Percentiles rank a stretch among this genome's conserved stretches.
Evolutionary conservation across 1,139 yeast genomes (phyloP).

Genomic region (Hansenula sp.): DNA sequence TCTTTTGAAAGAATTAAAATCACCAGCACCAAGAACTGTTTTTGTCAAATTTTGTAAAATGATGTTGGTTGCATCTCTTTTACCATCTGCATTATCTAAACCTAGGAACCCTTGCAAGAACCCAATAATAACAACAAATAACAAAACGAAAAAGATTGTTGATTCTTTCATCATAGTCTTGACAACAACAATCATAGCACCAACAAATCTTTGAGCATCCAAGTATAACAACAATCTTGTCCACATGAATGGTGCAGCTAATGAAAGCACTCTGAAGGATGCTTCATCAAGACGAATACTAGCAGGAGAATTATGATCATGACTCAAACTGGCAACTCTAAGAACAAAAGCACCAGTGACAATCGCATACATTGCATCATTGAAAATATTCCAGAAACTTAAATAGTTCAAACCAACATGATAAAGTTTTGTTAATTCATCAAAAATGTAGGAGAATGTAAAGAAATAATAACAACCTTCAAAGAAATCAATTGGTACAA

Average conservation of each 20-base stretch:
- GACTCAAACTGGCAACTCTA: constrained; percentile 46
- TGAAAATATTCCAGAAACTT: constrained; percentile 79
- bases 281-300: constrained; percentile 47
- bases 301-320: constrained; percentile 26
- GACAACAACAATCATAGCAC: constrained; percentile 82
- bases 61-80: constrained; percentile 63
- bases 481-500: constrained; percentile 34
- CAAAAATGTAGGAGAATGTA: constrained; percentile 61
- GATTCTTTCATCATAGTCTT: constrained; percentile 88
- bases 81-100: constrained; percentile 83
- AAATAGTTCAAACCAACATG: constrained; percentile 72
- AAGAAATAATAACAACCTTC: constrained; percentile 62
- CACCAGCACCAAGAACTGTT: constrained; percentile 70
- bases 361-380: constrained; percentile 61
- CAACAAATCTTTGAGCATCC: constrained; percentile 80
- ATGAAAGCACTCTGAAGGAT: constrained; percentile 66
- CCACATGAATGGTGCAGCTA: constrained; percentile 90
- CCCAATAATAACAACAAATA: constrained; percentile 68
- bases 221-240: constrained; percentile 67
- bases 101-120: constrained; percentile 87
- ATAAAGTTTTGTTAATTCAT: constrained; percentile 66
- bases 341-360: constrained; percentile 50
- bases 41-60: constrained; percentile 64
- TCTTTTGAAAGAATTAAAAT: constrained; percentile 62
- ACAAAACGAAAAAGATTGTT: constrained; percentile 68